Evolutionary conservation across 768 basidiomycete genomes (phyloP), one percentile per base, ranked within the genome.

Genomic region (Lactifluus piperatus): DNA sequence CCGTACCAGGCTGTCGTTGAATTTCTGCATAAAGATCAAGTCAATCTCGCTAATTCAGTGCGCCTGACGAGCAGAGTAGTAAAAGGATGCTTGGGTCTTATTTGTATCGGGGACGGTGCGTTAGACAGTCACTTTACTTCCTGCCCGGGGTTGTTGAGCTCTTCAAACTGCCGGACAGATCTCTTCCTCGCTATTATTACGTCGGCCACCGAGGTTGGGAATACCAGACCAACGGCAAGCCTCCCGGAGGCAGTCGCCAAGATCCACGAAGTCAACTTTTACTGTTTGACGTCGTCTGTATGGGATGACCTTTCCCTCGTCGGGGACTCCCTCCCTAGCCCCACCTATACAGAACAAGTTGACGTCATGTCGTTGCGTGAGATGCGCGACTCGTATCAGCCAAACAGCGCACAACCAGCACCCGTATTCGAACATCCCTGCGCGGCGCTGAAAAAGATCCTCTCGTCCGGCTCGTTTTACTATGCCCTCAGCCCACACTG

Each of bases 401-500:
- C 77, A 57, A 68, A 71, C 47, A 65, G 16, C 26, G 22, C 48
- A 2, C 50, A 76, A 39, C 66, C 81, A 10, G 76, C n/a, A n/a
- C n/a, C 76, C n/a, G 76, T 86, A 26, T 84, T 86, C 68, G 92
- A 94, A 66, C 92, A 98, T 67, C 97, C 97, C 2, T 97, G 94
- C 70, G 71, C 82, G 61, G 88, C 92, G 0, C 80, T 98, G 67
- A 86, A 83, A 48, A 97, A 95, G 72, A 93, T 97, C 56, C 74
- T 99, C 4, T 88, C 91, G 30, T 88, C 88, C 24, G 94, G 94
- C 5, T 84, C 88, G 1, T 99, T 99, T 74, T 99, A 97, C 72
- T 97, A 90, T 68, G 86, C 97, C 2, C 68, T 85, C 27, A 84
- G 85, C 66, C 81, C 87, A 0, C 76, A 80, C 7, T 97, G 94